Evolutionary conservation across 2,329 filamentous ascomycete genomes (phyloP).

Genomic region (Apiospora kogelbergensis): DNA sequence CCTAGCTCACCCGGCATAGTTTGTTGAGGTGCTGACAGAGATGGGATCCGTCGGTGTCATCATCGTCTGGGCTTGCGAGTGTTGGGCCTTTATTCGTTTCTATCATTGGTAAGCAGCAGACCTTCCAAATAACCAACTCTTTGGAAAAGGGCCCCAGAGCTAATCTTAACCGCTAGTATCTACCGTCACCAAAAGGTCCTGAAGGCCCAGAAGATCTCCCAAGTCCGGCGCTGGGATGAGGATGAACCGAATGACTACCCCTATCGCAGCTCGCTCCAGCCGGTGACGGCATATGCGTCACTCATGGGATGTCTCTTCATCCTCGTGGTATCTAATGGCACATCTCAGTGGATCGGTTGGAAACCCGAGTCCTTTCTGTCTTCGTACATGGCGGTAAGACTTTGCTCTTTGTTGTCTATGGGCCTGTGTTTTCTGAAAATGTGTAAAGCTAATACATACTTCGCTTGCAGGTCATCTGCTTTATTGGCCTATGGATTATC

Average conservation of each 20-base stretch:
- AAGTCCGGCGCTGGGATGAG: conserved; percentile 27
- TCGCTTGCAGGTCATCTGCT: conserved; percentile 27
- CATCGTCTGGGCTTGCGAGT: conserved; percentile 42
- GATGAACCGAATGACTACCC: conserved; percentile 33
- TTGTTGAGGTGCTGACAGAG: conserved; percentile 38
- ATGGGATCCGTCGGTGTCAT: conserved; percentile 37
- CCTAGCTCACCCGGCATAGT: conserved; percentile 23
- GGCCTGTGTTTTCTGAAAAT: background rate
- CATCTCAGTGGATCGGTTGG: conserved; percentile 36
- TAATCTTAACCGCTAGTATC: conserved; percentile 17
- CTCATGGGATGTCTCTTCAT: conserved; percentile 35
- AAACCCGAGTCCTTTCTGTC: conserved; percentile 35
- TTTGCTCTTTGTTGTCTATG: background rate
- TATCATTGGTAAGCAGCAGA: conserved; percentile 31
- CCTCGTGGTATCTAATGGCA: conserved; percentile 33
- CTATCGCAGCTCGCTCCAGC: conserved; percentile 39
- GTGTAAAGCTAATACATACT: background rate
- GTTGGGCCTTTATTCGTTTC: conserved; percentile 39
- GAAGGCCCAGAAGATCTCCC: conserved; percentile 21
- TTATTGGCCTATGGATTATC: conserved; percentile 28
- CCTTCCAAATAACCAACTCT: background rate
- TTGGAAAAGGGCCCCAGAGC: background rate
- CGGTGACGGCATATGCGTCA: conserved; percentile 35
- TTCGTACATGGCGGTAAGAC: conserved; percentile 37
- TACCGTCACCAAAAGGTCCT: conserved; percentile 23